These are phyloP conservation scores for Solanum habrochaites DNA, from an alignment of 257 asterid genomes.

Conservation along the genomic window DNA sequence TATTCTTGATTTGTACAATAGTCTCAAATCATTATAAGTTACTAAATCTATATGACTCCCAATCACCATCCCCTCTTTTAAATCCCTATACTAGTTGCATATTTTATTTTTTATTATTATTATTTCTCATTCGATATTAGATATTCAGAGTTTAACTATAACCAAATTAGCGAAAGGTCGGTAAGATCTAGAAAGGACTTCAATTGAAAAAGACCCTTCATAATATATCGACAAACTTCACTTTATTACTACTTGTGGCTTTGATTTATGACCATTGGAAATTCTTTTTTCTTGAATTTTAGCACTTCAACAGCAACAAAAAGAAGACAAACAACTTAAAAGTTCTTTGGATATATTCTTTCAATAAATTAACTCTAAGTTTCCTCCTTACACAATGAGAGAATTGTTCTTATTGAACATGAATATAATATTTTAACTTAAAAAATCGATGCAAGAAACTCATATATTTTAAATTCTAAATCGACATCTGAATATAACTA, in stretches of 20 bases:
- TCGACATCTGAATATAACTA: neutral
- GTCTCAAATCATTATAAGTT: neutral
- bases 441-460: neutral
- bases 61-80: too few species aligned
- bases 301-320: neutral
- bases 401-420: neutral
- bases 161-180: neutral
- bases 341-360: neutral
- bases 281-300: neutral
- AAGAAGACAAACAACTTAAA: neutral
- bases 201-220: neutral
- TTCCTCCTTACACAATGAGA: neutral
- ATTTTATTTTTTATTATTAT: too few species aligned
- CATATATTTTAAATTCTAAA: neutral
- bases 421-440: neutral
- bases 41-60: neutral
- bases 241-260: neutral
- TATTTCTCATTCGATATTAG: too few species aligned
- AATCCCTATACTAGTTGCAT: neutral
- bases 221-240: neutral
- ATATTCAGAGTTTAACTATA: too few species aligned
- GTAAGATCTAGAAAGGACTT: conserved; percentile 2
- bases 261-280: neutral
- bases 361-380: neutral
- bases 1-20: neutral